Percentiles rank a stretch among this genome's conserved stretches.
These are phyloP conservation scores for Colletotrichum destructivum DNA, from an alignment of 2,329 filamentous ascomycete species.

Conservation along the genomic window DNA sequence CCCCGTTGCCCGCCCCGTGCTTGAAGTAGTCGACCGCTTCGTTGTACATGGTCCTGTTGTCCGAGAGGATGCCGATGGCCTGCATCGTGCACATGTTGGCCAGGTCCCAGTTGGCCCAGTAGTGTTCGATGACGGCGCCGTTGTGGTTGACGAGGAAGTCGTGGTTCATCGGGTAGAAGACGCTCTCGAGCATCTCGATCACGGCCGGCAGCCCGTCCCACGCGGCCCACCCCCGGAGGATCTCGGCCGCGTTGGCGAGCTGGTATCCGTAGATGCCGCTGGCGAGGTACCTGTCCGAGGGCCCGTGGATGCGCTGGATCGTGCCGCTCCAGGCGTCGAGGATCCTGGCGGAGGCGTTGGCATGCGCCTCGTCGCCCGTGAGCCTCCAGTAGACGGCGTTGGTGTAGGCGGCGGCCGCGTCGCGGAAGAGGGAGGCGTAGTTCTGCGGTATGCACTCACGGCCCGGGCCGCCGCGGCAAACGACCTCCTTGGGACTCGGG, in stretches of 20 bases:
- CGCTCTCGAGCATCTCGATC: slow-evolving; percentile 50
- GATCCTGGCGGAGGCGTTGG: slow-evolving; percentile 54
- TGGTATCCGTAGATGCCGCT: slow-evolving; percentile 62
- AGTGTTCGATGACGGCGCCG: slow-evolving; percentile 52
- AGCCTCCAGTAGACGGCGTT: slow-evolving; percentile 59
- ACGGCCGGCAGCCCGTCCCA: slow-evolving; percentile 50
- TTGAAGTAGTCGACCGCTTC: slow-evolving; percentile 58
- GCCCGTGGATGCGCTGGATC: slow-evolving; percentile 52
- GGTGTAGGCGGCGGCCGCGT: slow-evolving; percentile 57
- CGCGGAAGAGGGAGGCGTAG: slow-evolving; percentile 57
- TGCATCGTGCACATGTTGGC: slow-evolving; percentile 58
- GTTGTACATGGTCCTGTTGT: slow-evolving; percentile 58
- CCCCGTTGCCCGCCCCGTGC: slow-evolving; percentile 55
- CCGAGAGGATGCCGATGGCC: slow-evolving; percentile 59
- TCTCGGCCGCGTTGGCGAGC: slow-evolving; percentile 62
- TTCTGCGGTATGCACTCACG: slow-evolving; percentile 45
- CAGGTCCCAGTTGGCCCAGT: slow-evolving; percentile 62
- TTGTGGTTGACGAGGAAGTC: slow-evolving; percentile 57
- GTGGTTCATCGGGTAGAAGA: slow-evolving; percentile 57
- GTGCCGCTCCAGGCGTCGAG: slow-evolving; percentile 57
- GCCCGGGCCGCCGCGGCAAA: slow-evolving; percentile 51
- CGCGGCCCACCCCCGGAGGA: slow-evolving; percentile 53
- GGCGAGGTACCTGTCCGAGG: slow-evolving; percentile 55
- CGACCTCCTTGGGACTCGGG: slow-evolving; percentile 47
- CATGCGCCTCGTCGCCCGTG: slow-evolving; percentile 53